Evolutionary conservation across 2,329 filamentous ascomycete species (phyloP), one percentile per base, ranked within the genome.

Genomic region (Nemania sp.): DNA sequence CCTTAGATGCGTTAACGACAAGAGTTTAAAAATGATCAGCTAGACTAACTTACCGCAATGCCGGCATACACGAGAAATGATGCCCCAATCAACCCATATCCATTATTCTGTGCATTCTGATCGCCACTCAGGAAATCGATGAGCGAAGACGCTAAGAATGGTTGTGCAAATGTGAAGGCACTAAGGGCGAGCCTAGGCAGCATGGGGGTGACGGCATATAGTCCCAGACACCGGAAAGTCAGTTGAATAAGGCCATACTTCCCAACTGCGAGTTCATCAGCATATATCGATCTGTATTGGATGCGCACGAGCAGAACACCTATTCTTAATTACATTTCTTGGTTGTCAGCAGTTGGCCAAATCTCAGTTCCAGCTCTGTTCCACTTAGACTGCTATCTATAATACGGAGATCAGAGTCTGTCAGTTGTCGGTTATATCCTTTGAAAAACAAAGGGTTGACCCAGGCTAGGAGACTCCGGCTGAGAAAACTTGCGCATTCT

Each of bases 51-150:
- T 54, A 70, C 71, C 20, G 71, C 71, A 51, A 73, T 69, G 1
- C 70, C 72, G 2, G 58, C 64, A 55, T 73, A 72, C 5, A 73
- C 68, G 5, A 73, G 63, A 38, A 67, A 70, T 1, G 68, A 67
- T 5, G 67, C 71, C 8, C 71, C 71, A 24, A 73, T 72, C 1
- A 73, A 66, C 26, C 71, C 70, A 57, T 73, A 73, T 2, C 71
- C 70, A 41, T 70, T n/a, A 45, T 61, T 69, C 18, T 66, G 53
- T 45, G 52, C 13, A 20, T 54, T 49, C 43, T 10, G 18, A 8
- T 45, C 54, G 1, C 45, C 53, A 5, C 67, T 57, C 22, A 72
- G 71, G 49, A 69, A 72, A 8, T 56, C 29, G 11, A 72, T 62
- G 38, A 70, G 62, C 18, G 71, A 59, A 41, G 67, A 66, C n/a